A percentile compares a stretch with the other conserved stretches of the same genome.
Conservation (phyloP, 139 green algal genomes). For the Chlorella ohadii region DNA sequence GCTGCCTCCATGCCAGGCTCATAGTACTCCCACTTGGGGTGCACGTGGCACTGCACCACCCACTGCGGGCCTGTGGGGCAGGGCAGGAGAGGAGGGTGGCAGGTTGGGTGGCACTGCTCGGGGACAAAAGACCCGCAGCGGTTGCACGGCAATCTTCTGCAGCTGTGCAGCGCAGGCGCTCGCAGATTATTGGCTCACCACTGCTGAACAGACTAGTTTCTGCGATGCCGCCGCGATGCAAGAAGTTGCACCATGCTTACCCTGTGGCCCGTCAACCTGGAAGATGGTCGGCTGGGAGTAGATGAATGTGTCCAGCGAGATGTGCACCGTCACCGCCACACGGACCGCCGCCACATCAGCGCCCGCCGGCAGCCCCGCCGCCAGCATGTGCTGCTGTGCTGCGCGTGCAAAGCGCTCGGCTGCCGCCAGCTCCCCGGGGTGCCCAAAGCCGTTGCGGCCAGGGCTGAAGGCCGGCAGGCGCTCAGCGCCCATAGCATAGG, state of each 20-base stretch:
- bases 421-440: slow-evolving; percentile 22
- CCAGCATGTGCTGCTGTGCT: slow-evolving; percentile 22
- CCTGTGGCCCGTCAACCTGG: neutral
- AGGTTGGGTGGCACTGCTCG: neutral
- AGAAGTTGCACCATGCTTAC: too few relatives aligned
- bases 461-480: neutral
- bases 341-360: neutral
- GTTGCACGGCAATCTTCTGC: too few relatives aligned
- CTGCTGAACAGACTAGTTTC: too few relatives aligned
- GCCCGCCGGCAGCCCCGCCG: neutral
- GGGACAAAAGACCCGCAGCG: too few relatives aligned
- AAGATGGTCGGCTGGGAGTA: slow-evolving; percentile 19
- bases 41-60: slow-evolving; percentile 15
- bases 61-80: slow-evolving; percentile 6
- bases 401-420: slow-evolving; percentile 24
- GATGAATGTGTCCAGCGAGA: slow-evolving; percentile 21
- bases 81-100: neutral
- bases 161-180: too few relatives aligned
- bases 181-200: too few relatives aligned
- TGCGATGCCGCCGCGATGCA: too few relatives aligned
- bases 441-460: neutral
- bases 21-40: slow-evolving; percentile 23
- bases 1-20: neutral
- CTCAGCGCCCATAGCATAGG: slow-evolving; percentile 10
- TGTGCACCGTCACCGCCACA: slow-evolving; percentile 19